A percentile compares a stretch with the other conserved stretches of the same genome.
Conservation (phyloP, 768 basidiomycete species). For the Wakefieldia striispora region DNA sequence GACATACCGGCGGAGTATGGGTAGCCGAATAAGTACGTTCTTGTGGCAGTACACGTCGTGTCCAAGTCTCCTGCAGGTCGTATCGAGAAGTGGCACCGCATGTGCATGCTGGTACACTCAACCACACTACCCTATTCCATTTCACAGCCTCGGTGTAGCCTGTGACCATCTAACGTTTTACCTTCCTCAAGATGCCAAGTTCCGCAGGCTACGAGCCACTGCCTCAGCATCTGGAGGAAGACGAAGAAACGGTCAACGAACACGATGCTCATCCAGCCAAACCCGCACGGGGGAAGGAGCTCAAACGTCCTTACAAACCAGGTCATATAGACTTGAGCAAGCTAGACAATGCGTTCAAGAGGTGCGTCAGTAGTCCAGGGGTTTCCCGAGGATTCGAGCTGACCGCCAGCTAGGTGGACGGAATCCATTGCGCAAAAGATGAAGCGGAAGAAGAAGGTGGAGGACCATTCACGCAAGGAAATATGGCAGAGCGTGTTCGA, state of each 20-base stretch:
- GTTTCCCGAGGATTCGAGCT: not conserved
- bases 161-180: not conserved
- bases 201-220: constrained; percentile 47
- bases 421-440: constrained; percentile 84
- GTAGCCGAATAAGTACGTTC: too few relatives aligned
- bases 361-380: constrained; percentile 37
- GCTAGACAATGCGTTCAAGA: constrained; percentile 80
- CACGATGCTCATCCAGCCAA: constrained; percentile 23
- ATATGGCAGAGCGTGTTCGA: constrained; percentile 84
- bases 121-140: constrained; percentile 15
- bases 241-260: constrained; percentile 37
- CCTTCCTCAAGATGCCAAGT: constrained; percentile 36
- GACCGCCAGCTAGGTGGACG: constrained; percentile 60
- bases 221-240: constrained; percentile 41
- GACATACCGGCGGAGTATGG: too few relatives aligned
- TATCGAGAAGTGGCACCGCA: not conserved
- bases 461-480: constrained; percentile 61
- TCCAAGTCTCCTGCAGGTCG: constrained; percentile 5
- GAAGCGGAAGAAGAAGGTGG: constrained; percentile 71
- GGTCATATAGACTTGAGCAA: constrained; percentile 78
- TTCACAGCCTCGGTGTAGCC: constrained; percentile 1
- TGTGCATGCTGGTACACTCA: constrained; percentile 15
- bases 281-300: constrained; percentile 26
- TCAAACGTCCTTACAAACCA: constrained; percentile 41
- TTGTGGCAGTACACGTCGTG: constrained; percentile 21